Base-by-base conservation (phyloP, 2,329 filamentous ascomycete species). In the Daldinia sp. region DNA sequence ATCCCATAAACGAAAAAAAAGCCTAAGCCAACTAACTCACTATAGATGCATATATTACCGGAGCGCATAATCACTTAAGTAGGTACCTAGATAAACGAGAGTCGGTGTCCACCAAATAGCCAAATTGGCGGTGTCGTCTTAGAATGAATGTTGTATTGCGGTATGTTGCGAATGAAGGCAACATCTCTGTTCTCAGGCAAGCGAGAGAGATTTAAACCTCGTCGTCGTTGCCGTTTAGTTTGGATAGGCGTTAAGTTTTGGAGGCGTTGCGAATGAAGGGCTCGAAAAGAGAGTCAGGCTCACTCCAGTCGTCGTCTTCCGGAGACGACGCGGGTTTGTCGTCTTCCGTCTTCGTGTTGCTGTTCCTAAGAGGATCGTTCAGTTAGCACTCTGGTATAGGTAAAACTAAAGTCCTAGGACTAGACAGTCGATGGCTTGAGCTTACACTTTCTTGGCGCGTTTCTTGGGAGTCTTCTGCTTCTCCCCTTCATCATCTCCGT, bases 381-480 rank as follows among this genome's bases (percentile, higher is more conserved):
- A 61, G 52, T 17, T 35, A 9, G 45, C 23, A 17, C 6, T 27
- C 45, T 13, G 11, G 8, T 10, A 10, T 19, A n/a, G n/a, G n/a
- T n/a, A 29, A 17, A n/a, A 17, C 19, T 10, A 15, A 9, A 15
- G 10, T n/a, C 1, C 11, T 6, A 29, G 21, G 1, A 53, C 25
- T 8, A 9, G 1, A 13, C 13, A 15, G 23, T n/a, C n/a, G n/a
- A n/a, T 13, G 25, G 7, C 11, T 13, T 6, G 1, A 15, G n/a
- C 55, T 56, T 41, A 63, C 61, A 34, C 39, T 4, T 39, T 59
- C 61, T 52, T 60, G 30, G 50, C 2, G 6, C 50, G 50, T 25
- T 56, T 59, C 19, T 47, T 51, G 3, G 29, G 50, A 5, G 13
- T 13, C 29, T 52, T 15, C 1, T 23, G 2, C 10, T 60, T 56